Base-by-base conservation (phyloP, 139 green algal genomes). In the Auxenochlorella pyrenoidosa region DNA sequence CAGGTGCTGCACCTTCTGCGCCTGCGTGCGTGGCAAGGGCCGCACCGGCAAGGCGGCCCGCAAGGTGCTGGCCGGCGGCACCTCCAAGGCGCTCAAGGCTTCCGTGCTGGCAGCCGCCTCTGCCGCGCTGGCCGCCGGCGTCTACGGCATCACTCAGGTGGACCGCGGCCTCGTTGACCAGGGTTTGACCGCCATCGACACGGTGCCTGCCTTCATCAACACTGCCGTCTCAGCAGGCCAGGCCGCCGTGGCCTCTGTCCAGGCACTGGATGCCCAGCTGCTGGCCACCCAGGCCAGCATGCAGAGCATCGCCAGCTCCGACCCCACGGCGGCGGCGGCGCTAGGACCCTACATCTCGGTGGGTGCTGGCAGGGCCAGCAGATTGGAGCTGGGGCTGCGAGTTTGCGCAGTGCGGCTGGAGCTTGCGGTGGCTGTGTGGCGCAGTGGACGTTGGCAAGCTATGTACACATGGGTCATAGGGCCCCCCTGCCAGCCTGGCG, bases 1-100 rank as follows among this genome's bases (percentile, higher is more conserved):
- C 68, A 43, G 68, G 15, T 85, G 80, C 63, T 75, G 63, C 63
- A 34, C 63, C 40, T 85, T 40, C 80, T 85, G 80, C 80, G 80
- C 41, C 41, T 84, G 79, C 59, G 79, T 73, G 34, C 79, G 59
- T 36, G 79, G 79, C 26, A 30, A 66, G 63, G 41, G 36, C 40
- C 60, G 15, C 51, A 41, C 43, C 8, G 80, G 80, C 80, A 59
- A 76, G 40, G 75, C 43, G 28, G 80, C 80, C 15, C 80, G 63
- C 15, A 60, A 18, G 16, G 59, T 85, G 60, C 80, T 85, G 80
- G 30, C 60, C 60, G 63, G 80, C 60, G 18, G 66, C 40, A 32
- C 38, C 12, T 40, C 80, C 10, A 32, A 30, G 38, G 51, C 40
- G 63, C 59, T 85, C 40, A 85, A 85, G 63, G 60, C 66, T 0